Conservation (phyloP, 1,284 basidiomycete genomes). For the Pseudozyma sp. region DNA sequence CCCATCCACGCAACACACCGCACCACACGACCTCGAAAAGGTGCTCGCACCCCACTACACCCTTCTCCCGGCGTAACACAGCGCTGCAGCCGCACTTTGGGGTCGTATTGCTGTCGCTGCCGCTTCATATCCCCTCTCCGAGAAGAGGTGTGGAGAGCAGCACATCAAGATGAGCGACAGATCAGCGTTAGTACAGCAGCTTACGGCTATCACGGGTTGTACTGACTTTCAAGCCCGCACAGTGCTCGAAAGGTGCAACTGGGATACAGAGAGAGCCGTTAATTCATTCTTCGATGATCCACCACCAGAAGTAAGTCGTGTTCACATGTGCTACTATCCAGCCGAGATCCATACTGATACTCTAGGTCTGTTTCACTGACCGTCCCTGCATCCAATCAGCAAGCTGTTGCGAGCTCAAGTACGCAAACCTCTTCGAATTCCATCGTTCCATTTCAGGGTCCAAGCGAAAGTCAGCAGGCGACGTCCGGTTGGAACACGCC, state of each 20-base stretch:
- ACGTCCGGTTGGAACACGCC: conserved; percentile 25
- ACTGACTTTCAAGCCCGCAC: conserved; percentile 30
- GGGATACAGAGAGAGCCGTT: conserved; percentile 38
- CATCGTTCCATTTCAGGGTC: conserved; percentile 17
- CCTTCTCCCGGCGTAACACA: no score
- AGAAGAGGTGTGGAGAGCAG: not conserved
- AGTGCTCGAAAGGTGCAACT: conserved; percentile 35
- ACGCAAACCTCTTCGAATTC: conserved; percentile 21
- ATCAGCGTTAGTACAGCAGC: conserved; percentile 27
- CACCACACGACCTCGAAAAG: not conserved
- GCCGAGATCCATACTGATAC: not conserved
- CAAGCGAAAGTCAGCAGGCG: not conserved
- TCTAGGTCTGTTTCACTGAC: not conserved
- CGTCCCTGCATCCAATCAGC: conserved; percentile 1
- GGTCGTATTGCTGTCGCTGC: no score
- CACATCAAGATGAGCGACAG: conserved; percentile 23
- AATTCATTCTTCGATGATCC: conserved; percentile 49
- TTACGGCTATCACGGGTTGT: conserved; percentile 44
- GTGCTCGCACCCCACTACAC: no score
- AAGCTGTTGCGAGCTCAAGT: conserved; percentile 5
- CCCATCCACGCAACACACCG: not conserved
- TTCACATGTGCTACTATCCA: not conserved
- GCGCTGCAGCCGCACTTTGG: no score
- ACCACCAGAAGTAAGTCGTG: conserved; percentile 40
- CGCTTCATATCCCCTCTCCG: no score